Evolutionary conservation across 306 rosid genomes (phyloP), one percentile per base, ranked within the genome.

Genomic region (Medicago ruthenica): DNA sequence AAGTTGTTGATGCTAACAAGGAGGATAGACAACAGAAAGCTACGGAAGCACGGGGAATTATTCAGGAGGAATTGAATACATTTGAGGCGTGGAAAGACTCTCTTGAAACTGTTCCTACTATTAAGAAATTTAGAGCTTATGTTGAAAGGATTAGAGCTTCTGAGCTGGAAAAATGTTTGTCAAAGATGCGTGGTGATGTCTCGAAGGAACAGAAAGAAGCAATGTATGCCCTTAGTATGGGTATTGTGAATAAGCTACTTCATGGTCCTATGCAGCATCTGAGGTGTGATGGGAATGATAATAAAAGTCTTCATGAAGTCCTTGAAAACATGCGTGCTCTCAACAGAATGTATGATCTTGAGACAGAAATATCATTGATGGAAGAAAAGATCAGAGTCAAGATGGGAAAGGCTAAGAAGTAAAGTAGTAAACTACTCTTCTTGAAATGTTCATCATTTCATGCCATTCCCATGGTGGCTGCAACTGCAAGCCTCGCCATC

Each of bases 181-280:
- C 93, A 10, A 92, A 86, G 83, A 82, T 95, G 87, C 92, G 96
- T 8, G 85, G 73, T 12, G 87, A 83, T 51, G 79, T 92, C 60
- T 66, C 98, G 11, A 86, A 86, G 83, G 89, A 95, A 79, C 85
- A 84, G 9, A 88, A 87, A 81, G 82, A 68, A 61, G 97, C 96
- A 51, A 64, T 95, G 60, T 76, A 92, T 54, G 85, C 93, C 75
- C 97, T 95, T 70, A 92, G 98, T 82, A 70, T 76, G 89, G 87
- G 88, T 53, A 87, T 95, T 69, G 92, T 87, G 83, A 92, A 87
- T 34, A 90, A 86, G 67, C 81, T 92, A 36, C 98, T 95, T 82
- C 95, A 86, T 18, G 97, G 98, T 77, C 98, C 97, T 54, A 92
- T 95, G 88, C 87, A 90, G 78, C 92, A 95, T 79, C 72, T 95